Evolutionary conservation across 2,329 filamentous ascomycete species (phyloP).

Genomic region (Whalleya microplaca): DNA sequence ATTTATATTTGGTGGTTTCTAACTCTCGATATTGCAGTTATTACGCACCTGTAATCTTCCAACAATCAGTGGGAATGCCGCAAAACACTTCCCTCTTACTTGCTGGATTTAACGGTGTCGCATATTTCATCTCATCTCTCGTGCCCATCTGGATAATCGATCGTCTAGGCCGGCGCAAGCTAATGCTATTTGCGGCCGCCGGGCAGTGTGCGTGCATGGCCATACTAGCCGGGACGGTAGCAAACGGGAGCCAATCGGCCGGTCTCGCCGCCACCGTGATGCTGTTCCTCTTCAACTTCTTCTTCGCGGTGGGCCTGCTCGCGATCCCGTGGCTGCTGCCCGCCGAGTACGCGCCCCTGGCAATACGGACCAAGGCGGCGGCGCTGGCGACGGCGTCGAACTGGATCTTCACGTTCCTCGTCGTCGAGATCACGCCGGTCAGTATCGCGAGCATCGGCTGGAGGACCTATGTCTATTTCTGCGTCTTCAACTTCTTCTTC

Average conservation of each 20-base stretch:
- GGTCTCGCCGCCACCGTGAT: conserved; percentile 41
- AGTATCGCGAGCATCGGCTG: conserved; percentile 60
- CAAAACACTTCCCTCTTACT: conserved; percentile 60
- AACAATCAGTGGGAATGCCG: conserved; percentile 51
- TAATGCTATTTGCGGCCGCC: conserved; percentile 73
- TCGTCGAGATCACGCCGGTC: conserved; percentile 66
- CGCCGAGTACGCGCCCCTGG: conserved; percentile 58
- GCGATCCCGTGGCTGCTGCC: conserved; percentile 63
- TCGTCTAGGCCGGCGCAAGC: conserved; percentile 66
- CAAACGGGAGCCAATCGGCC: conserved; percentile 28
- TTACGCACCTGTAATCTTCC: conserved; percentile 54
- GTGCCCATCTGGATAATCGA: conserved; percentile 64
- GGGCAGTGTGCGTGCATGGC: conserved; percentile 70
- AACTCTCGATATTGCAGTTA: conserved; percentile 25
- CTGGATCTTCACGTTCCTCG: conserved; percentile 67
- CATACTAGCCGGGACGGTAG: conserved; percentile 54
- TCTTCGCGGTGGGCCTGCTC: conserved; percentile 57
- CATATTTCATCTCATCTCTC: conserved; percentile 62
- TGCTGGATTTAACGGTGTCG: conserved; percentile 54
- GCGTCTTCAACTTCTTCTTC: conserved; percentile 65
- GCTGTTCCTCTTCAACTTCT: conserved; percentile 56
- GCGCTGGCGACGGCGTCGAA: conserved; percentile 55
- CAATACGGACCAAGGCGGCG: conserved; percentile 59
- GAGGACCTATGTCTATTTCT: conserved; percentile 69
- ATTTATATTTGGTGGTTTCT: too few relatives aligned